Percentiles rank a stretch among this genome's conserved stretches.
These are phyloP conservation scores for Ascochyta lentis DNA, from an alignment of 2,329 filamentous ascomycete genomes.

Conservation along the genomic window DNA sequence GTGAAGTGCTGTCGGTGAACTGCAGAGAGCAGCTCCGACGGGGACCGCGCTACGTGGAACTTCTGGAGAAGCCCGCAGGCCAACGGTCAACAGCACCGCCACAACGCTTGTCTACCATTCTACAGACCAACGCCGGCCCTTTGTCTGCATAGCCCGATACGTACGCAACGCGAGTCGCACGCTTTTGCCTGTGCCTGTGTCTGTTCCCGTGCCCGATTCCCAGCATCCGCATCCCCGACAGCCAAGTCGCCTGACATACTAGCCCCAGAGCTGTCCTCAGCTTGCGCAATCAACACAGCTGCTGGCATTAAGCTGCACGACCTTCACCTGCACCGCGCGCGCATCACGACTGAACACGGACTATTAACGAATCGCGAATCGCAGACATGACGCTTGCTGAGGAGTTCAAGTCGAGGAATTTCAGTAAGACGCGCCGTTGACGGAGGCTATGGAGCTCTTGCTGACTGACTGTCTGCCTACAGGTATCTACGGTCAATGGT, in stretches of 20 bases:
- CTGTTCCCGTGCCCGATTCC: background rate
- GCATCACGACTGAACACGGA: constrained; percentile 11
- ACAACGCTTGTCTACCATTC: constrained; percentile 19
- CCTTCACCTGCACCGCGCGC: constrained; percentile 11
- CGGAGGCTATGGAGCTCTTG: constrained; percentile 21
- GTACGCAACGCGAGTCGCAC: constrained; percentile 41
- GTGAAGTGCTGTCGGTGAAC: constrained; percentile 29
- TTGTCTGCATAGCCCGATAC: constrained; percentile 36
- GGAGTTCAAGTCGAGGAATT: constrained; percentile 70
- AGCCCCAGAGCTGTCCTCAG: constrained; percentile 32
- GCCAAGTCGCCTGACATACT: constrained; percentile 27
- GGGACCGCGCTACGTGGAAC: constrained; percentile 42
- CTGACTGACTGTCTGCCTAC: constrained; percentile 43
- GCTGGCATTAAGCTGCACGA: constrained; percentile 13
- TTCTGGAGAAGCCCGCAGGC: constrained; percentile 37
- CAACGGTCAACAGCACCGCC: constrained; percentile 26
- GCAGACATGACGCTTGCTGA: constrained; percentile 64
- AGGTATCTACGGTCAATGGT: constrained; percentile 76
- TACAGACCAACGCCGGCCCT: constrained; percentile 22
- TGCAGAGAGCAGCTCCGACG: constrained; percentile 22
- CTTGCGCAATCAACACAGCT: constrained; percentile 33
- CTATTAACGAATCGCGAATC: background rate
- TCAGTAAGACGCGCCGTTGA: constrained; percentile 59
- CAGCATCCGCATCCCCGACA: constrained; percentile 9
- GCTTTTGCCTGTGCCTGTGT: constrained; percentile 7